Percentiles rank a stretch among this genome's conserved stretches.
Evolutionary conservation across 495 filamentous ascomycete species (phyloP).

Genomic region (Alectoria sarmentosa): DNA sequence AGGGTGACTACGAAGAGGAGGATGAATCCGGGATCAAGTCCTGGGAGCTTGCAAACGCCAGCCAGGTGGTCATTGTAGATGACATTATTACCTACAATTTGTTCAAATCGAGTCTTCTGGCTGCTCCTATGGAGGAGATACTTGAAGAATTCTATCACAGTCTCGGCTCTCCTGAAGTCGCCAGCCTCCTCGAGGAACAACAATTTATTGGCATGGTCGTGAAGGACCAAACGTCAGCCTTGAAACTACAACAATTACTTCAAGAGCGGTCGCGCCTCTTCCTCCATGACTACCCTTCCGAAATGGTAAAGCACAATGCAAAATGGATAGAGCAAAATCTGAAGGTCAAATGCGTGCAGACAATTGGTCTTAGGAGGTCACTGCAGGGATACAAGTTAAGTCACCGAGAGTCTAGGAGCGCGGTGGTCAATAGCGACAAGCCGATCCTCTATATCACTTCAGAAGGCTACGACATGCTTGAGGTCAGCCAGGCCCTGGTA

Average conservation of each 20-base stretch:
- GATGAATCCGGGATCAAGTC: constrained; percentile 67
- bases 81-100: constrained; percentile 77
- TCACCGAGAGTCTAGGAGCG: constrained; percentile 58
- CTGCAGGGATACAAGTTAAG: constrained; percentile 59
- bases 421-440: constrained; percentile 53
- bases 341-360: constrained; percentile 63
- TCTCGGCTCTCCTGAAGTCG: constrained; percentile 40
- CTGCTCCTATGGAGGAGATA: constrained; percentile 78
- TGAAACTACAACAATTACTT: constrained; percentile 66
- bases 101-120: constrained; percentile 74
- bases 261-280: constrained; percentile 83
- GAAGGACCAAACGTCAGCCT: constrained; percentile 46
- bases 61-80: constrained; percentile 72
- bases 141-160: constrained; percentile 76
- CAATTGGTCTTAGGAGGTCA: constrained; percentile 65
- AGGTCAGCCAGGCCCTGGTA: constrained; percentile 80
- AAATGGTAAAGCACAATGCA: constrained; percentile 70
- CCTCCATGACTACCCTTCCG: constrained; percentile 61
- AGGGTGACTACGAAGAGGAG: constrained; percentile 47
- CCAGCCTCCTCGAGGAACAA: constrained; percentile 41
- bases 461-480: constrained; percentile 66
- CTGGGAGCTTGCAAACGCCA: constrained; percentile 63
- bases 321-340: constrained; percentile 88
- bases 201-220: constrained; percentile 41
- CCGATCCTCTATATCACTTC: constrained; percentile 53